Base-by-base conservation (phyloP, 2,329 filamentous ascomycete genomes). In the Cytospora chrysosperma region DNA sequence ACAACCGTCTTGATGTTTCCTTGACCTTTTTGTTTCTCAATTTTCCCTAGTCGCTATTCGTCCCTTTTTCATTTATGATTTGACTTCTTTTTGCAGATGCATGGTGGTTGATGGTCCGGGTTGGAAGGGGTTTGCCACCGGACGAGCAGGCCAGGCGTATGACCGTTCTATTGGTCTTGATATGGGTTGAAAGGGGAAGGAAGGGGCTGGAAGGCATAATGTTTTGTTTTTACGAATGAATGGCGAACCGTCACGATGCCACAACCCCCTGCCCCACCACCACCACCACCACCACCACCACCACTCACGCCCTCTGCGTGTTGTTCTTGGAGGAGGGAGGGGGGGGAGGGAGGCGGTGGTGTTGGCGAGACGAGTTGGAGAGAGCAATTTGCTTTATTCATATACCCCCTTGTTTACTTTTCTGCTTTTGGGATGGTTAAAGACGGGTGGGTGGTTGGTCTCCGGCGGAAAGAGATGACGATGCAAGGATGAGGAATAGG, bases 381-480 rank as follows among this genome's bases (percentile, higher is more conserved):
- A 47, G 43, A 61, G 37, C 51, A 21, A 40, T 43, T 40, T 55
- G 59, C 26, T 50, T 55, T 32, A 61, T 61, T 61, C 51, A 61
- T 61, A 61, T 53, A 52, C 59, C 59, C 51, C 49, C 34, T 40
- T 61, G 53, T 61, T 49, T 30, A 55, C 54, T 55, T 55, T 61
- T 52, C 12, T n/a, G 49, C n/a, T 28, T 61, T 61, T 43, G 37
- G 50, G n/a, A 40, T 40, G 37, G 54, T 26, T 27, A n/a, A n/a
- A n/a, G n/a, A n/a, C n/a, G n/a, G 21, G 37, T 28, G n/a, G 37
- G 59, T 50, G 51, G 51, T 34, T 24, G 59, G 37, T 24, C 26
- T 21, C 40, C 12, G 52, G 15, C 21, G 24, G 58, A 19, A 32
- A 47, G n/a, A 27, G 34, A 52, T 51, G 17, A 52, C 37, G 17